These are phyloP conservation scores for Trichophyton simii DNA, from an alignment of 2,329 filamentous ascomycete genomes.

Conservation along the genomic window DNA sequence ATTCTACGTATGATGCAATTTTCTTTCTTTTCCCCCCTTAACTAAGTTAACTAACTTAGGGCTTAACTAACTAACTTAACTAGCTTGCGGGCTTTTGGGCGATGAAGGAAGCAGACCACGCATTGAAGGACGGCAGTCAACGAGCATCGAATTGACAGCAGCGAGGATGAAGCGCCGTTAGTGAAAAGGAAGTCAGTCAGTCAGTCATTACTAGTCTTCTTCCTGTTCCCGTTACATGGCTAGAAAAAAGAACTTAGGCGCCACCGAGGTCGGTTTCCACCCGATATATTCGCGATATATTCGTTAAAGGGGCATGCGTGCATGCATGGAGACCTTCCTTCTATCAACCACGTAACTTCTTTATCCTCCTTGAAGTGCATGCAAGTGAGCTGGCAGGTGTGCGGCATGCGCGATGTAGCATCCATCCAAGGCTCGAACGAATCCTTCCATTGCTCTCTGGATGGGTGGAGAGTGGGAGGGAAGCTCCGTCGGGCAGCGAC, in stretches of 20 bases:
- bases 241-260: background rate
- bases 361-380: background rate
- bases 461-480: too few relatives aligned
- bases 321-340: too few relatives aligned
- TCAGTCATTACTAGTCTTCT: background rate
- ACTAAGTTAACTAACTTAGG: too few relatives aligned
- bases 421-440: background rate
- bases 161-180: too few relatives aligned
- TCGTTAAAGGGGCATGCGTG: too few relatives aligned
- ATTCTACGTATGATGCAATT: constrained; percentile 3
- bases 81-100: too few relatives aligned
- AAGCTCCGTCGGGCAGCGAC: too few relatives aligned
- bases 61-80: background rate
- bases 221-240: background rate
- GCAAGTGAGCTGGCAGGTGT: background rate
- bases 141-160: too few relatives aligned
- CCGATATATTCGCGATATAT: too few relatives aligned
- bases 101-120: too few relatives aligned
- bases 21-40: background rate
- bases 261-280: background rate
- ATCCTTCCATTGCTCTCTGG: background rate
- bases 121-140: too few relatives aligned
- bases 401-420: background rate
- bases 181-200: background rate
- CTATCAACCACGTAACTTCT: background rate